Percentiles rank a stretch among this genome's conserved stretches.
Evolutionary conservation across 768 basidiomycete species (phyloP).

Genomic region (Cyclocybe cylindracea): DNA sequence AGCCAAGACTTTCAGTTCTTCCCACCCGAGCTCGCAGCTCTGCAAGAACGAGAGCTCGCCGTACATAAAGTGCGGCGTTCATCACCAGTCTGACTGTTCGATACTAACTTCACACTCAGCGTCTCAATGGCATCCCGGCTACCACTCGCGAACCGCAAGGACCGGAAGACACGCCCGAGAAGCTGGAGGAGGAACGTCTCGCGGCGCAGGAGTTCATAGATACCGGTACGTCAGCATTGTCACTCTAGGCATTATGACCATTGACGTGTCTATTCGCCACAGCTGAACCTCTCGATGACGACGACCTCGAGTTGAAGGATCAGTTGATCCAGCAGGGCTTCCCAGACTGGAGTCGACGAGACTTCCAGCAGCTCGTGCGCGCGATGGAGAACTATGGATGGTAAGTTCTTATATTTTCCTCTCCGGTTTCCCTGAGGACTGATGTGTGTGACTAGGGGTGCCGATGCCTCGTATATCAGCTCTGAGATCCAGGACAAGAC

Average conservation of each 20-base stretch:
- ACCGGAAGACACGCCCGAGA: slow-evolving; percentile 79
- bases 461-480: slow-evolving; percentile 68
- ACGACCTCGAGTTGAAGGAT: slow-evolving; percentile 83
- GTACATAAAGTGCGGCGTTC: slow-evolving; percentile 65
- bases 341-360: slow-evolving; percentile 87
- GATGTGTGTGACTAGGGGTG: slow-evolving; percentile 45
- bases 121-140: slow-evolving; percentile 66
- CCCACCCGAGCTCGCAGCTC: slow-evolving; percentile 71
- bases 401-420: slow-evolving; percentile 36
- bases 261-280: neutral
- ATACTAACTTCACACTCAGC: slow-evolving; percentile 31
- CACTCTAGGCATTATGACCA: neutral
- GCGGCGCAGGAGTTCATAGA: slow-evolving; percentile 89
- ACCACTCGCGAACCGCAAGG: slow-evolving; percentile 65
- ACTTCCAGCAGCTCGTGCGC: slow-evolving; percentile 90
- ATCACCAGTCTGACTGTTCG: neutral
- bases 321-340: slow-evolving; percentile 77
- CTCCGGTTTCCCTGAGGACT: neutral
- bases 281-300: slow-evolving; percentile 92
- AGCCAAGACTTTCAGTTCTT: slow-evolving; percentile 99
- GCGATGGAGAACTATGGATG: slow-evolving; percentile 72
- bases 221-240: slow-evolving; percentile 50
- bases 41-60: slow-evolving; percentile 87
- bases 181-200: slow-evolving; percentile 76
- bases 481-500: slow-evolving; percentile 85